Evolutionary conservation across 106 monocot genomes (phyloP), one percentile per base, ranked within the genome.

Genomic region (Gastrodia elata): DNA sequence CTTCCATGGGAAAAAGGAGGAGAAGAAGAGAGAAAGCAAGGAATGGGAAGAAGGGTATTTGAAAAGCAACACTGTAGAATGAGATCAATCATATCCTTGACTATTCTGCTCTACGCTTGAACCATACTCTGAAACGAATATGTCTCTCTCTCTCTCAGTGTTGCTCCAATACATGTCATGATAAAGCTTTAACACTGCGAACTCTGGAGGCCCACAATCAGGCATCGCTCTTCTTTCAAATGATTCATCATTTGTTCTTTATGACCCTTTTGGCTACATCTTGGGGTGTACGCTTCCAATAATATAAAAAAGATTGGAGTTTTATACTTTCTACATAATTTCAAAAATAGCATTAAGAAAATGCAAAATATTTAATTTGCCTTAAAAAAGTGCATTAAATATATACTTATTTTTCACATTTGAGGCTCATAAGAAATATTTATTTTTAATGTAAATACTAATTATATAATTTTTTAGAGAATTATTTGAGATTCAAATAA

Each of bases 1-100:
- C 86, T 72, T 92, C 83, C 69, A 69, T 69, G 61, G 11, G 10
- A 28, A n/a, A 13, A 8, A 8, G 0, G 18, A 68, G 18, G 69
- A 26, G 24, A 24, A 24, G 8, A 24, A 68, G 25, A 24, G 24
- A 68, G 68, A 68, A 39, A 37, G 38, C 16, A 37, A 67, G 20
- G 18, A 35, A 65, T 1, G 10, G 39, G 69, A 24, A 69, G 59
- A 27, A 28, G 59, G 59, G 9, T 25, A 9, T 9, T 59, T 59
- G 59, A 28, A 28, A 28, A 14, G n/a, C 4, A 52, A 52, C 18
- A 52, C 22, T n/a, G 55, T 58, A 0, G 56, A 14, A 25, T 3
- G 56, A 56, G 56, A 58, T 58, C 57, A 26, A 56, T 58, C 8
- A 58, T 58, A 6, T n/a, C n/a, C n/a, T n/a, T 25, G 27, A 25